phyloP scores from a whole-genome alignment of 2,329 filamentous ascomycete genomes.

The Cytospora mali region DNA sequence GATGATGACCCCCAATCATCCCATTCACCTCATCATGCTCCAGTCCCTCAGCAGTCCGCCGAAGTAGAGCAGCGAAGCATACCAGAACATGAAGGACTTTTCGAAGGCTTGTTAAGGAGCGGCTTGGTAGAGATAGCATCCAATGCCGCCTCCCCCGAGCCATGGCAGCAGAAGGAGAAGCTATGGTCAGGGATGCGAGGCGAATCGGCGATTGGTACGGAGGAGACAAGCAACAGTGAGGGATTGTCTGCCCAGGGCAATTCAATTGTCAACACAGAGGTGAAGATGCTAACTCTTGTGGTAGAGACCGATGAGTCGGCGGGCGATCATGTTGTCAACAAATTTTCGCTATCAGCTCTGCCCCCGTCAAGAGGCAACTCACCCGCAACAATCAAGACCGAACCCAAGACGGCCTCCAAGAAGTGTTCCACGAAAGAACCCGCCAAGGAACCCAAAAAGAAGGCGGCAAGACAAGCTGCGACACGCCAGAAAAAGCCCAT shows the following conservation, averaged over 20 bases:
- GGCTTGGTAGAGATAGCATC: too few relatives aligned
- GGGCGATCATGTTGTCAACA: background rate
- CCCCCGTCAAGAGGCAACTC: background rate
- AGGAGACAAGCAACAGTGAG: too few relatives aligned
- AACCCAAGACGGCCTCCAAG: background rate
- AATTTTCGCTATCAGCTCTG: background rate
- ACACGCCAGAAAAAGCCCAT: background rate
- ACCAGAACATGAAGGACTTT: too few relatives aligned
- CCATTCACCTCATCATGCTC: too few relatives aligned
- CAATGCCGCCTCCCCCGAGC: background rate
- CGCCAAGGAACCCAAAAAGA: background rate
- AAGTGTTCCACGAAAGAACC: background rate
- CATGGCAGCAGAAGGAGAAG: background rate
- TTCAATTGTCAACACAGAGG: conserved; percentile 1
- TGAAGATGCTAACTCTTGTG: conserved; percentile 8
- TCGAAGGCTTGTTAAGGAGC: too few relatives aligned
- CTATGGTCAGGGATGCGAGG: background rate
- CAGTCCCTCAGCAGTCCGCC: too few relatives aligned
- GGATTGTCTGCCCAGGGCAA: background rate
- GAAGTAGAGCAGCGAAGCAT: too few relatives aligned
- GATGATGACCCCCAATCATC: too few relatives aligned
- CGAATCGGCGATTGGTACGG: fast-evolving
- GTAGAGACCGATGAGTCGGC: background rate
- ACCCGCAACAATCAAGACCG: background rate
- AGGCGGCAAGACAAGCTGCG: background rate